Conservation (phyloP, 805 yeast species). For the Ogataea parapolymorpha region DNA sequence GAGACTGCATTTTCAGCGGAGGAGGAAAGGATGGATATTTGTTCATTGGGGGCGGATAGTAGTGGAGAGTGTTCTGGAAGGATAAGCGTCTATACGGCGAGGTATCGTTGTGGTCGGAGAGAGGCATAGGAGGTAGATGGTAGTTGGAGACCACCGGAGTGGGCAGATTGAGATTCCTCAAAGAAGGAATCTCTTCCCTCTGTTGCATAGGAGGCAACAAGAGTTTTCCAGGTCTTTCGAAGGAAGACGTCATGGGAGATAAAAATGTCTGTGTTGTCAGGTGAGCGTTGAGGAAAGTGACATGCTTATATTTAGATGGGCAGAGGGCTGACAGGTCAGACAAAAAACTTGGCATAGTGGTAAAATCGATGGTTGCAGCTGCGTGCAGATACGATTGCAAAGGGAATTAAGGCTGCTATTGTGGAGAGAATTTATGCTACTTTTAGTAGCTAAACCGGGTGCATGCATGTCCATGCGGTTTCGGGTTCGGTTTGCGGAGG, state of each 20-base stretch:
- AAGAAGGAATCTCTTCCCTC: constrained; percentile 13
- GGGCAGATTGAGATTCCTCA: constrained; percentile 16
- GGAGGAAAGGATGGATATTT: constrained; percentile 9
- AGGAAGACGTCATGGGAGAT: constrained; percentile 13
- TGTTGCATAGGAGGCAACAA: constrained; percentile 8
- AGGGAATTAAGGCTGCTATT: not conserved
- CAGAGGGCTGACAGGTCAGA: constrained; percentile 7
- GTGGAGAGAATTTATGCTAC: constrained; percentile 1
- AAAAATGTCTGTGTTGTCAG: not conserved
- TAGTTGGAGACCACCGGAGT: constrained; percentile 13
- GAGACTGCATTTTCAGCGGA: constrained; percentile 5
- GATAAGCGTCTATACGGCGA: constrained; percentile 8
- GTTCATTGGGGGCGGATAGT: constrained; percentile 5
- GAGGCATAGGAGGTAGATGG: constrained; percentile 5
- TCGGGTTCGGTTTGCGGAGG: not conserved
- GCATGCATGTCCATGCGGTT: constrained; percentile 3
- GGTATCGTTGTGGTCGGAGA: constrained; percentile 1
- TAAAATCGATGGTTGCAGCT: not conserved
- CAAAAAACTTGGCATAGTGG: constrained; percentile 5
- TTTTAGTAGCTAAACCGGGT: constrained; percentile 8
- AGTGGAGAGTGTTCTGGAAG: constrained; percentile 3
- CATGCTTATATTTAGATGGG: constrained; percentile 3
- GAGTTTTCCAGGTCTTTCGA: constrained; percentile 14
- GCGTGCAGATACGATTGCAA: constrained; percentile 1
- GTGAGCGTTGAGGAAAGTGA: not conserved